Base-by-base conservation (phyloP, 2,329 filamentous ascomycete species). In the Aspergillus fijiensis region DNA sequence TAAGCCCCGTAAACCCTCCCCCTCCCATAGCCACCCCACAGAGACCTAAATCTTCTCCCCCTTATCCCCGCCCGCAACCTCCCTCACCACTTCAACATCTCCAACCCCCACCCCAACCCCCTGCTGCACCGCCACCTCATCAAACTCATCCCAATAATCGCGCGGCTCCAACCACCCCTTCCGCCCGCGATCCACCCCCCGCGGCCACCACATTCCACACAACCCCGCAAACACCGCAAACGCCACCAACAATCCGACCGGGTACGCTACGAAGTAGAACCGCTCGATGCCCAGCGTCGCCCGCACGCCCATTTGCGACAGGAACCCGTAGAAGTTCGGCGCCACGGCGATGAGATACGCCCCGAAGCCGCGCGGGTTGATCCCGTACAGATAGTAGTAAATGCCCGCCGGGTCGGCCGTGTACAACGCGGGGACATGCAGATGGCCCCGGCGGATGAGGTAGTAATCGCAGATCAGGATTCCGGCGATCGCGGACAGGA, bases 181-280 rank as follows among this genome's bases (percentile, higher is more conserved):
- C 0, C n/a, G 33, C 33, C 33, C 50, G n/a, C 35, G 27, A 23
- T 59, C 55, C 51, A 66, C 63, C 2, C 52, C 60, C 9, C 49
- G 6, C 2, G 61, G 60, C 5, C 60, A 21, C 11, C 51, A 62
- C 2, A 47, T 35, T 5, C 63, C 23, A 27, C 62, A 63, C 48
- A 52, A 29, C 19, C 56, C 3, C 47, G 60, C 66, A 57, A 68
- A 70, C 10, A 65, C 55, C 0, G 39, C 53, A 25, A 67, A 67
- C 0, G 63, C 61, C 23, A 69, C 53, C 4, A 69, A 19, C 58
- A 87, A 77, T 3, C 81, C 80, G 5, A 85, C 82, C 65, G 81
- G 80, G 58, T 81, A 83, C 0, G 84, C 83, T 25, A 87, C 75
- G 61, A 84, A 84, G 65, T 87, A 87, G 70, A 86, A 85, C 16